Conservation (phyloP, 345 rosid genomes). For the Murraya paniculata region DNA sequence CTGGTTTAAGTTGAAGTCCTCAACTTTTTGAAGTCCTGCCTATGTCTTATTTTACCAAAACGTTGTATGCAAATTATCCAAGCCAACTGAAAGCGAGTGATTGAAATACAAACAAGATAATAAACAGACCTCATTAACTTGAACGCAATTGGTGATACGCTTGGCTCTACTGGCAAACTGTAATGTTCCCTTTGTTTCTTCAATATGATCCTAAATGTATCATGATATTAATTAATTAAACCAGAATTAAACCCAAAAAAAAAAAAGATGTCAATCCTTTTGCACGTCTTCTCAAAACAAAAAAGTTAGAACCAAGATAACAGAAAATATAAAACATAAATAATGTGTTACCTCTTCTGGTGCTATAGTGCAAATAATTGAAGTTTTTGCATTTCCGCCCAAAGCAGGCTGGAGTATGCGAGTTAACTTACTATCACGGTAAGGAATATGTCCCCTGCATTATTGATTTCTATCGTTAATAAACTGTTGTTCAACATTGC, state of each 20-base stretch:
- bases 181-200: conserved; percentile 94
- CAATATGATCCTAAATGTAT: conserved; percentile 68
- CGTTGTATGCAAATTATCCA: background rate
- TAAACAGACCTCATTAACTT: conserved; percentile 83
- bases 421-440: conserved; percentile 96
- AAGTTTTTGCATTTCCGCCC: conserved; percentile 96
- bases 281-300: background rate
- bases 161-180: conserved; percentile 98
- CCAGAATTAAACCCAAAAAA: background rate
- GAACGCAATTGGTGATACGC: conserved; percentile 87
- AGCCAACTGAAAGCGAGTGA: conserved; percentile 4
- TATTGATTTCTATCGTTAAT: conserved; percentile 9
- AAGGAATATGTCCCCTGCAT: conserved; percentile 90
- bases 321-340: background rate
- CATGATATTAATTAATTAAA: background rate
- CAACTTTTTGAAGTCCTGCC: background rate
- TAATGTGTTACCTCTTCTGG: conserved; percentile 81
- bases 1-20: background rate
- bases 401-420: conserved; percentile 98
- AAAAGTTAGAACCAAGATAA: background rate
- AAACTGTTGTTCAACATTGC: background rate
- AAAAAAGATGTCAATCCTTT: background rate
- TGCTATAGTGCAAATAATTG: conserved; percentile 92
- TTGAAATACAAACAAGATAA: conserved; percentile 2
- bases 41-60: background rate